Conservation (phyloP, 2,329 filamentous ascomycete species). For the Colletotrichum godetiae region DNA sequence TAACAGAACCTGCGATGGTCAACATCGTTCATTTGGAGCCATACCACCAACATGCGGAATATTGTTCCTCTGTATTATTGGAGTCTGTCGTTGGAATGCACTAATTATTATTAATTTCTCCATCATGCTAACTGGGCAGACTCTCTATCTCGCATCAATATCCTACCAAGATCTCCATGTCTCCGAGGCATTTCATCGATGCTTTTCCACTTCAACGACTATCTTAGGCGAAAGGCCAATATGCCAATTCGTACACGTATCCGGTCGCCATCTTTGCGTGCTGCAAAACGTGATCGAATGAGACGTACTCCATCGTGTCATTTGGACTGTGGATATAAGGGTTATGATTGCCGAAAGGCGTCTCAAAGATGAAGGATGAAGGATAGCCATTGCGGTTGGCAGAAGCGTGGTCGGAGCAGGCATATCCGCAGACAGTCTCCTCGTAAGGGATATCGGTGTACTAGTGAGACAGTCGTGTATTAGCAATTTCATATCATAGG, state of each 20-base stretch:
- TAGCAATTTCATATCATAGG: too few species aligned
- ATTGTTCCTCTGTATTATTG: too few species aligned
- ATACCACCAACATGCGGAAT: too few species aligned
- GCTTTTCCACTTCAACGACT: not conserved
- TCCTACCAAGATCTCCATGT: not conserved
- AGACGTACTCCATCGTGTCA: constrained; percentile 77
- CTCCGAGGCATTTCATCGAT: not conserved
- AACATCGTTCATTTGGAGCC: too few species aligned
- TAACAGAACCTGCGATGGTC: too few species aligned
- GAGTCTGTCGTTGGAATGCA: too few species aligned
- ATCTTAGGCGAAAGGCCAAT: constrained; percentile 22
- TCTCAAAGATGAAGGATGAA: constrained; percentile 73
- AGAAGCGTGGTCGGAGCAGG: constrained; percentile 76
- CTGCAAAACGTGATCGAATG: constrained; percentile 74
- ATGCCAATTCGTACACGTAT: constrained; percentile 58
- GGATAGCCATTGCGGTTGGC: constrained; percentile 75
- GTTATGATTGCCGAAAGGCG: constrained; percentile 69
- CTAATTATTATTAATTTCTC: too few species aligned
- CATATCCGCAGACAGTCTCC: constrained; percentile 64
- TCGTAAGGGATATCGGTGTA: constrained; percentile 54
- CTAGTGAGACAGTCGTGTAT: not conserved
- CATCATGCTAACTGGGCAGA: too few species aligned
- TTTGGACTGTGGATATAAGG: constrained; percentile 79
- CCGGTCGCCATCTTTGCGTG: constrained; percentile 65
- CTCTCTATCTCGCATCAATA: too few species aligned